Evolutionary conservation across 1,284 basidiomycete species (phyloP), one percentile per base, ranked within the genome.

Genomic region (Rhodotorula sp.): DNA sequence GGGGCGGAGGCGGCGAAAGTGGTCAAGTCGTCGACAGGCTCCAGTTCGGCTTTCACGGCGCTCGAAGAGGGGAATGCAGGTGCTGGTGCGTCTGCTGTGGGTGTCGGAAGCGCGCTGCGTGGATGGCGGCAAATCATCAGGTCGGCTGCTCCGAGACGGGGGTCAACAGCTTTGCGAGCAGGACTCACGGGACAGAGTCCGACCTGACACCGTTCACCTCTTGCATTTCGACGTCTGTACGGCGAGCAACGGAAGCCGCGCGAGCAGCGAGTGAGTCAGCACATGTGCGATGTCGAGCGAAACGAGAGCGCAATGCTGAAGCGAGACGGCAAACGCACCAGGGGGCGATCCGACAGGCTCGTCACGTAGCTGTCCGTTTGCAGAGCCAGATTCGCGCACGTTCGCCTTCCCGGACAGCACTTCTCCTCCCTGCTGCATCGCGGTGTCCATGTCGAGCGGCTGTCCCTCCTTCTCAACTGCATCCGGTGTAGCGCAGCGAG

Each of bases 11-110:
- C 30, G 34, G 54, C 51, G 26, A 40, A 26, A 40, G 51, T 26
- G 22, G 60, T 52, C 22, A 61, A 61, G 26, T 37, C 31, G 51
- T 44, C 31, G 62, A 63, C 46, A 18, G 47, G 46, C 46, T 52
- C 48, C 13, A n/a, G n/a, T 28, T 60, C 46, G 50, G 28, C 44
- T 15, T 56, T 40, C 16, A 46, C 24, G 18, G 40, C 11, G 18
- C 6, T 13, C 26, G 28, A 18, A 53, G 52, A 53, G 52, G 37
- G 22, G 40, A 13, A 34, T 10, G 37, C n/a, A 5, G 57, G 44
- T 26, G 22, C 22, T 4, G 28, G 28, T 3, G 52, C 3, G 26
- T 53, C 59, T 40, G 50, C 50, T 2, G 18, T 40, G 18, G 59
- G 40, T 2, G 59, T 44, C 10, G 51, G 59, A 5, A 44, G 51